These are phyloP conservation scores for Colletotrichum cordylinicola DNA, from an alignment of 2,329 filamentous ascomycete genomes.

Conservation along the genomic window DNA sequence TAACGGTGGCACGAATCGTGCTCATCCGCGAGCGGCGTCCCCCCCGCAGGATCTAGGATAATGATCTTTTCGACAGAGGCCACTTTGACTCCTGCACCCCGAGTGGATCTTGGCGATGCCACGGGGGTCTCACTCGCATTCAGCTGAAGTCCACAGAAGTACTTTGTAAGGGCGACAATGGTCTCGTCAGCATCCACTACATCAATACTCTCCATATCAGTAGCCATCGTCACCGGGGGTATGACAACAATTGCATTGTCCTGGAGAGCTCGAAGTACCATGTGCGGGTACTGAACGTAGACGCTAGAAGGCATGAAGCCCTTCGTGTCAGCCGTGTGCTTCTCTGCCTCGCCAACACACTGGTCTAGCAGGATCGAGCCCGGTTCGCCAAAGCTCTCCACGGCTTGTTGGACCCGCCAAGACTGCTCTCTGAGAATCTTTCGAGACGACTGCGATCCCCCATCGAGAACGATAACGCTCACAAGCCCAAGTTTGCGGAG, in stretches of 20 bases:
- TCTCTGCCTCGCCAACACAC: background rate
- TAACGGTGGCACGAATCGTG: constrained; percentile 58
- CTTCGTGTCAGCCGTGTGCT: background rate
- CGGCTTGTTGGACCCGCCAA: constrained; percentile 74
- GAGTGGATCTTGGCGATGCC: constrained; percentile 3
- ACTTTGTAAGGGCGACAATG: constrained; percentile 77
- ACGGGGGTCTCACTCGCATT: constrained; percentile 24
- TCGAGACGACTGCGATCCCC: constrained; percentile 48
- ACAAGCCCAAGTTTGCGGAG: constrained; percentile 81
- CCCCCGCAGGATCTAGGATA: constrained; percentile 84
- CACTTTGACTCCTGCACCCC: constrained; percentile 50
- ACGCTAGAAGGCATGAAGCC: constrained; percentile 21
- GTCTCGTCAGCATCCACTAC: constrained; percentile 62
- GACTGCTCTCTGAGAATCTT: constrained; percentile 65
- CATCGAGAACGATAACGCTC: constrained; percentile 85
- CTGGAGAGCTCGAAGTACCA: constrained; percentile 36
- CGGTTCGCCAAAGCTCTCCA: constrained; percentile 72
- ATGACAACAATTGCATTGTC: constrained; percentile 43
- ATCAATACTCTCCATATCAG: constrained; percentile 42
- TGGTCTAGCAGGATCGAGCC: constrained; percentile 68
- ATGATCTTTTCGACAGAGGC: constrained; percentile 84
- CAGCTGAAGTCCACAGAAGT: constrained; percentile 73
- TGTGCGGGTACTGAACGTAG: constrained; percentile 17
- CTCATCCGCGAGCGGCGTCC: constrained; percentile 69
- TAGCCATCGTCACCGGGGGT: constrained; percentile 45